Evolutionary conservation across 352 stramenopile species (phyloP).

Genomic region (Bremia lactucae): DNA sequence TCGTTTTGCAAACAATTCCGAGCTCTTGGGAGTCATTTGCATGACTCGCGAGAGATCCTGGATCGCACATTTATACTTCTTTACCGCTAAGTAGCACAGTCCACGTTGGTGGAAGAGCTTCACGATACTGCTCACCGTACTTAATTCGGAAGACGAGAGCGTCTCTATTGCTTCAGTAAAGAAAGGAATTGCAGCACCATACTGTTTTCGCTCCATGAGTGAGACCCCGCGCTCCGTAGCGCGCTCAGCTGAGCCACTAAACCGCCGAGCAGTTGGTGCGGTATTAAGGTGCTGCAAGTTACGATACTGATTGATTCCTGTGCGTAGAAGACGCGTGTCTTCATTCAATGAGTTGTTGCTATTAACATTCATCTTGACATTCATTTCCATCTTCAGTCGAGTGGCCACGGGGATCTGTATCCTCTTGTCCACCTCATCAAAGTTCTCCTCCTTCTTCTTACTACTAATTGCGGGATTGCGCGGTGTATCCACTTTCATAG

Average conservation of each 20-base stretch:
- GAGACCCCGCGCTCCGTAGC: conserved; percentile 26
- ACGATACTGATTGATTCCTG: conserved; percentile 62
- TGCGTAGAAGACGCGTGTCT: conserved; percentile 28
- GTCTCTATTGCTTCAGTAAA: conserved; percentile 41
- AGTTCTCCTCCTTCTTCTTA: conserved; percentile 16
- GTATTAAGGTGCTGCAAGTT: conserved; percentile 30
- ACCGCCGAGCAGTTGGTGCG: conserved; percentile 3
- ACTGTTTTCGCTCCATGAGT: conserved; percentile 52
- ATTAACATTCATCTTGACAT: conserved; percentile 22
- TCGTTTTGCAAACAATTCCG: conserved; percentile 55
- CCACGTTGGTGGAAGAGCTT: conserved; percentile 58
- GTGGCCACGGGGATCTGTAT: conserved; percentile 60
- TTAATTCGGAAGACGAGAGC: conserved; percentile 5
- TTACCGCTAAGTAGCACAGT: conserved; percentile 38
- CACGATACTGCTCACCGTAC: conserved; percentile 16
- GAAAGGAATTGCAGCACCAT: conserved; percentile 38
- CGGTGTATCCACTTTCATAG: conserved; percentile 22
- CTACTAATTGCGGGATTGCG: not conserved
- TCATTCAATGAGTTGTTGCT: conserved; percentile 2
- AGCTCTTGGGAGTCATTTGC: conserved; percentile 48
- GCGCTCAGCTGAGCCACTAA: conserved; percentile 4
- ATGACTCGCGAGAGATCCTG: conserved; percentile 69
- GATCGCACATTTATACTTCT: conserved; percentile 50
- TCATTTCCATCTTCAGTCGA: conserved; percentile 41
- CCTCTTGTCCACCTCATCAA: conserved; percentile 53